A percentile compares a stretch with the other conserved stretches of the same genome.
Evolutionary conservation across 1,284 basidiomycete genomes (phyloP).

Genomic region (Exobasidium rhododendri): DNA sequence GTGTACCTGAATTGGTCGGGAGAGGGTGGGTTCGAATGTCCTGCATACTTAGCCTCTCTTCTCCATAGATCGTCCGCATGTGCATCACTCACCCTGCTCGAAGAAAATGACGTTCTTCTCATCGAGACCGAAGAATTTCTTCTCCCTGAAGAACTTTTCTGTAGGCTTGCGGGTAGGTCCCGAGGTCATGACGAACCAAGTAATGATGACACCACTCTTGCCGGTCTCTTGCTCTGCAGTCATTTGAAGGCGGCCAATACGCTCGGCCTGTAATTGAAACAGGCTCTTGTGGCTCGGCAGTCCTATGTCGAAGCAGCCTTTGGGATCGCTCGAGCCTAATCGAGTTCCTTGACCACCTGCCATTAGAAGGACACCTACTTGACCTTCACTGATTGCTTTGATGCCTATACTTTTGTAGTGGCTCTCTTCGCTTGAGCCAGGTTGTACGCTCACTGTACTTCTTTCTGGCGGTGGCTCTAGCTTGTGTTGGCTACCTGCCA

Average conservation of each 20-base stretch:
- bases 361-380: slow-evolving; percentile 91
- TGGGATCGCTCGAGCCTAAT: slow-evolving; percentile 84
- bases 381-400: slow-evolving; percentile 71
- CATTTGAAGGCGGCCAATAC: slow-evolving; percentile 76
- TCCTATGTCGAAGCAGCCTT: slow-evolving; percentile 96
- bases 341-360: slow-evolving; percentile 97
- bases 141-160: slow-evolving; percentile 75
- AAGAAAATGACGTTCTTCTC: slow-evolving; percentile 84
- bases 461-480: slow-evolving; percentile 13
- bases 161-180: slow-evolving; percentile 88
- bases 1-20: slow-evolving; percentile 68
- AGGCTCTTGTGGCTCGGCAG: slow-evolving; percentile 87
- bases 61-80: too few relatives aligned
- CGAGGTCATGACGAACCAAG: slow-evolving; percentile 99
- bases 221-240: slow-evolving; percentile 62
- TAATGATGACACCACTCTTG: slow-evolving; percentile 66
- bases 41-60: too few relatives aligned
- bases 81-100: slow-evolving; percentile 81
- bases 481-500: slow-evolving; percentile 8
- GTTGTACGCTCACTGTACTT: slow-evolving; percentile 12
- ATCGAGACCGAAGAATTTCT: slow-evolving; percentile 80
- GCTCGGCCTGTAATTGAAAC: slow-evolving; percentile 94
- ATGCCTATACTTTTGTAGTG: slow-evolving; percentile 68
- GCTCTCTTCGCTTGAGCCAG: slow-evolving; percentile 58
- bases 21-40: too few relatives aligned